Percentiles rank a stretch among this genome's conserved stretches.
phyloP scores from a whole-genome alignment of 257 asterid genomes.

The Cruciata laevipes region DNA sequence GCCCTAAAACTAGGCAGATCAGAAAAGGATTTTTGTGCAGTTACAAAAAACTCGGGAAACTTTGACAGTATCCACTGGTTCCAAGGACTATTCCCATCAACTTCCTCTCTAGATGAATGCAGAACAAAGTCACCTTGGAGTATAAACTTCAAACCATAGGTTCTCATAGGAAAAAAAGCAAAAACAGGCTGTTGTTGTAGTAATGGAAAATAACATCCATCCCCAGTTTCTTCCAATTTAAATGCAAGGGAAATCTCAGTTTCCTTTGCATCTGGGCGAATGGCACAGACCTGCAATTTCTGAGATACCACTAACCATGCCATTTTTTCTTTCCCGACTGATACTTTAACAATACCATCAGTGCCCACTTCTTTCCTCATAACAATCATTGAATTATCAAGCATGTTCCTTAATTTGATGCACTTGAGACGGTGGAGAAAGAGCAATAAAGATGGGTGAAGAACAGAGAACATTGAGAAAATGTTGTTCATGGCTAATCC shows the following conservation, averaged over 20 bases:
- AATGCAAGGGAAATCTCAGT: slow-evolving; percentile 90
- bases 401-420: slow-evolving; percentile 63
- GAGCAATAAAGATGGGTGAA: slow-evolving; percentile 82
- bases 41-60: slow-evolving; percentile 75
- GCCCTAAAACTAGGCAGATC: slow-evolving; percentile 72
- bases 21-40: slow-evolving; percentile 69
- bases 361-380: slow-evolving; percentile 71
- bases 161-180: slow-evolving; percentile 91
- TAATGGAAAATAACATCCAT: slow-evolving; percentile 53
- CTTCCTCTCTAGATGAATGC: slow-evolving; percentile 98
- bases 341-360: slow-evolving; percentile 71
- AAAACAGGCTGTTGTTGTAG: slow-evolving; percentile 88
- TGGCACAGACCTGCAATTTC: slow-evolving; percentile 44
- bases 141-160: slow-evolving; percentile 91
- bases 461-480: slow-evolving; percentile 80
- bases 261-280: slow-evolving; percentile 56
- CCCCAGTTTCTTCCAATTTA: slow-evolving; percentile 52
- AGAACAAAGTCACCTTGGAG: slow-evolving; percentile 94
- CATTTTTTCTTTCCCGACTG: slow-evolving; percentile 64
- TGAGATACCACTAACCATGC: slow-evolving; percentile 82
- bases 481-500: slow-evolving; percentile 29
- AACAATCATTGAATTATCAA: slow-evolving; percentile 51
- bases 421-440: slow-evolving; percentile 84
- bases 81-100: slow-evolving; percentile 91
- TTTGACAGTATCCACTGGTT: slow-evolving; percentile 95